phyloP scores from a whole-genome alignment of 129 eudicot genomes.

The Dittrichia graveolens region DNA sequence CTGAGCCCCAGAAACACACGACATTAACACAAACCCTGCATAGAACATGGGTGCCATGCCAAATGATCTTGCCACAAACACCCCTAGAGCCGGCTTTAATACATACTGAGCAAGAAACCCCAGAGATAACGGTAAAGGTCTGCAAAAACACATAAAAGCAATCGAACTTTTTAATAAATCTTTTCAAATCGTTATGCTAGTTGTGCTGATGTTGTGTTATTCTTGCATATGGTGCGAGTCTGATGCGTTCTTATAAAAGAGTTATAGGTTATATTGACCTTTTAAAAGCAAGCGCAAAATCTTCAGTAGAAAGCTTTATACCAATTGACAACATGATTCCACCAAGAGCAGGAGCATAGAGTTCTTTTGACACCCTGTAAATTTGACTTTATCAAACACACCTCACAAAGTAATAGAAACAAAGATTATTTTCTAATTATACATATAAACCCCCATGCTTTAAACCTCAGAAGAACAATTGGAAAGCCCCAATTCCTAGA shows the following conservation, averaged over 20 bases:
- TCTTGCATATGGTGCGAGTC: no score
- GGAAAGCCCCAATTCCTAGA: neutral
- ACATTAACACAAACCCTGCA: conserved; percentile 85
- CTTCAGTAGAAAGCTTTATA: conserved; percentile 77
- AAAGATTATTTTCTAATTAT: conserved; percentile 4
- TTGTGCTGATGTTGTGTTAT: neutral
- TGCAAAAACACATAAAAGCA: conserved; percentile 38
- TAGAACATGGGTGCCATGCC: conserved; percentile 77
- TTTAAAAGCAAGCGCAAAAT: conserved; percentile 76
- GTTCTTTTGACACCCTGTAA: conserved; percentile 93
- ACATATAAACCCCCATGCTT: conserved; percentile 15
- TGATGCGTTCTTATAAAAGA: no score
- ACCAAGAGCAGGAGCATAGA: conserved; percentile 98
- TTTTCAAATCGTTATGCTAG: neutral
- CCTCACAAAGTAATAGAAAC: conserved; percentile 9
- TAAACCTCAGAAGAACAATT: conserved; percentile 8
- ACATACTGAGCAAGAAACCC: conserved; percentile 82
- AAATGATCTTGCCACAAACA: conserved; percentile 73
- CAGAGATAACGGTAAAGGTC: conserved; percentile 78
- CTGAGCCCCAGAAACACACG: conserved; percentile 98
- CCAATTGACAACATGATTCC: conserved; percentile 98
- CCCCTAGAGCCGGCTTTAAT: conserved; percentile 76
- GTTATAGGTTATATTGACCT: conserved; percentile 45
- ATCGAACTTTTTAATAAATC: neutral
- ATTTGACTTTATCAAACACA: conserved; percentile 20